Evolutionary conservation across 2,329 filamentous ascomycete species (phyloP), one percentile per base, ranked within the genome.

Genomic region (Parafenestella ontariensis): DNA sequence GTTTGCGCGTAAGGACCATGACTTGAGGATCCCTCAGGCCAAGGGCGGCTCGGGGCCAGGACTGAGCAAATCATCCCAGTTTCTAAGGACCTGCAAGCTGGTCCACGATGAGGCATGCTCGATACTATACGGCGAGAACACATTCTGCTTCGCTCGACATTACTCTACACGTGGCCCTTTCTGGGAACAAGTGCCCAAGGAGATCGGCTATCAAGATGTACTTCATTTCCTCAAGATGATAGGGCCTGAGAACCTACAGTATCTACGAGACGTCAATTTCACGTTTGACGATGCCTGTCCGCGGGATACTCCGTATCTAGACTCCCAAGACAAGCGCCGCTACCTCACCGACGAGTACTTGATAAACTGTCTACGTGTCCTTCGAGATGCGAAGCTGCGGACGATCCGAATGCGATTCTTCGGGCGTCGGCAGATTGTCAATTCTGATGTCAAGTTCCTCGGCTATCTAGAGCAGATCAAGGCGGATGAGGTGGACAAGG

Each of bases 91-190:
- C 3, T 82, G 79, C 67, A 76, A 70, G 37, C 69, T 78, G 31
- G 73, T 83, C 20, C 68, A 76, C 44, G 65, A 76, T 28, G 81
- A 83, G 71, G 81, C 72, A 20, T 75, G 78, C 37, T 77, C 70
- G 26, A 74, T 83, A 33, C 70, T 84, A 0, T 84, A 84, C 56
- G 74, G 78, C n/a, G 77, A 81, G 57, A 83, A 83, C 58, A 70
- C 65, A 2, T 83, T 83, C 66, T 57, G 70, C 34, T 80, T 83
- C 55, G 68, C 73, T 36, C 76, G 76, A 33, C 76, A 73, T 49
- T 60, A 56, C 41, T 57, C 58, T n/a, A 73, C 63, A 3, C 76
- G 79, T 37, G 73, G 61, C 52, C 72, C 59, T 31, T 81, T 76
- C 71, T 81, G 76, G 70, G 73, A 73, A 31, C 58, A 67, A 2